Percentiles rank a stretch among this genome's conserved stretches.
Conservation (phyloP, 2,329 filamentous ascomycete species). For the Magnaporthales sp. region DNA sequence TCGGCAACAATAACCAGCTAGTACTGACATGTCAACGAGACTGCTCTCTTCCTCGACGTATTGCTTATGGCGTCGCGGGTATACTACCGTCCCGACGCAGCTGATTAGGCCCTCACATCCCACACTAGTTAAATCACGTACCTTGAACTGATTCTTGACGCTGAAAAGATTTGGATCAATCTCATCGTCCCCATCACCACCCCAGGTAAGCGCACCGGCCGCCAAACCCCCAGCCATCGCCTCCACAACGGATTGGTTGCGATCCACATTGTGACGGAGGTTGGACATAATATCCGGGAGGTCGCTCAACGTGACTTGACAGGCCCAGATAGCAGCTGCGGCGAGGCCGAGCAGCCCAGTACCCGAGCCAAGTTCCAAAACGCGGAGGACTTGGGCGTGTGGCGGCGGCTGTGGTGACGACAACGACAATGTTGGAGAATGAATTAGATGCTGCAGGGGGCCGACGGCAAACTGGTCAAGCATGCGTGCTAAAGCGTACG, state of each 20-base stretch:
- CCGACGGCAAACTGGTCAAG: constrained; percentile 42
- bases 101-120: not conserved
- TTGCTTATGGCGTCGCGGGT: not conserved
- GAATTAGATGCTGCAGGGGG: constrained; percentile 27
- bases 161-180: constrained; percentile 36
- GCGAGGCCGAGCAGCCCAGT: constrained; percentile 87
- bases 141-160: constrained; percentile 41
- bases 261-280: constrained; percentile 59
- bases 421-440: constrained; percentile 7
- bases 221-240: constrained; percentile 46
- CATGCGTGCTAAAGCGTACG: constrained; percentile 72
- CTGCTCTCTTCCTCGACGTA: not conserved
- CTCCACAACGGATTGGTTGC: constrained; percentile 43
- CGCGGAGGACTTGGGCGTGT: constrained; percentile 15
- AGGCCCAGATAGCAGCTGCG: constrained; percentile 63
- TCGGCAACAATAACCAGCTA: constrained; percentile 78
- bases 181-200: constrained; percentile 33
- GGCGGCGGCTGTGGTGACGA: not conserved
- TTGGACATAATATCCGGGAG: constrained; percentile 78
- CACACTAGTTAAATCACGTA: constrained; percentile 16
- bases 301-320: constrained; percentile 68
- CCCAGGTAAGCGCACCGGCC: constrained; percentile 69
- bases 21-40: not conserved
- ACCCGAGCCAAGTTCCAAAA: constrained; percentile 79
- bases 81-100: not conserved